Evolutionary conservation across 2,329 filamentous ascomycete species (phyloP).

Genomic region (Fonsecaea nubica): DNA sequence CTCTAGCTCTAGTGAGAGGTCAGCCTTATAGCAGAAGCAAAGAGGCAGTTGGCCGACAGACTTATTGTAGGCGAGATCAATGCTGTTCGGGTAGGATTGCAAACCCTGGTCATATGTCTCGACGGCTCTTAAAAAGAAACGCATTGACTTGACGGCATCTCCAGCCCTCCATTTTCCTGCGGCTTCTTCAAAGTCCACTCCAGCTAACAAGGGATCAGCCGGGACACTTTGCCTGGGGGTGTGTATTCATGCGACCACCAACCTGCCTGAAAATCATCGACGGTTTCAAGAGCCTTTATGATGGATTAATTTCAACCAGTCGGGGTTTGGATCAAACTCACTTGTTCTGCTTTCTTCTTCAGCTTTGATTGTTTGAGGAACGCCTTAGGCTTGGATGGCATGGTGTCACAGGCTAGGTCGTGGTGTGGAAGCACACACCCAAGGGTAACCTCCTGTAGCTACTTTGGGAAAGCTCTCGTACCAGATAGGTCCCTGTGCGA

Average conservation of each 20-base stretch:
- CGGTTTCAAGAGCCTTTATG: slow-evolving; percentile 62
- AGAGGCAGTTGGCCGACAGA: slow-evolving; percentile 46
- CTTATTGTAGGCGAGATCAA: slow-evolving; percentile 80
- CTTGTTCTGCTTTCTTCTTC: slow-evolving; percentile 47
- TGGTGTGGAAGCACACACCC: background rate
- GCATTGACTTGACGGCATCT: slow-evolving; percentile 69
- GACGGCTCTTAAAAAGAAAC: slow-evolving; percentile 67
- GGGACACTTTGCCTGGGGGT: slow-evolving; percentile 4
- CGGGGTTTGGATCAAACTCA: slow-evolving; percentile 36
- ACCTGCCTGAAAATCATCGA: slow-evolving; percentile 72
- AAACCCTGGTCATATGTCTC: slow-evolving; percentile 70
- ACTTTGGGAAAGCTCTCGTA: slow-evolving; percentile 1
- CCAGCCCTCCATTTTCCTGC: slow-evolving; percentile 77
- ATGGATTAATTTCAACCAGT: slow-evolving; percentile 23
- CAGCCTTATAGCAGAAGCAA: slow-evolving; percentile 10
- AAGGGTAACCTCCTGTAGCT: background rate
- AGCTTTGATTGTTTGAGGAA: slow-evolving; percentile 39
- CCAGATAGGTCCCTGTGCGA: background rate
- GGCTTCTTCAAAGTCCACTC: slow-evolving; percentile 72
- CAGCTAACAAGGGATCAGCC: slow-evolving; percentile 50
- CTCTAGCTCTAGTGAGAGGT: slow-evolving; percentile 61
- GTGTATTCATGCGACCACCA: slow-evolving; percentile 30
- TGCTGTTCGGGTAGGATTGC: slow-evolving; percentile 64
- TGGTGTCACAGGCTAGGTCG: background rate
- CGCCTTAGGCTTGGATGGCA: slow-evolving; percentile 39